Conservation (phyloP, 2,329 filamentous ascomycete species). For the Hypoxylon sp. region DNA sequence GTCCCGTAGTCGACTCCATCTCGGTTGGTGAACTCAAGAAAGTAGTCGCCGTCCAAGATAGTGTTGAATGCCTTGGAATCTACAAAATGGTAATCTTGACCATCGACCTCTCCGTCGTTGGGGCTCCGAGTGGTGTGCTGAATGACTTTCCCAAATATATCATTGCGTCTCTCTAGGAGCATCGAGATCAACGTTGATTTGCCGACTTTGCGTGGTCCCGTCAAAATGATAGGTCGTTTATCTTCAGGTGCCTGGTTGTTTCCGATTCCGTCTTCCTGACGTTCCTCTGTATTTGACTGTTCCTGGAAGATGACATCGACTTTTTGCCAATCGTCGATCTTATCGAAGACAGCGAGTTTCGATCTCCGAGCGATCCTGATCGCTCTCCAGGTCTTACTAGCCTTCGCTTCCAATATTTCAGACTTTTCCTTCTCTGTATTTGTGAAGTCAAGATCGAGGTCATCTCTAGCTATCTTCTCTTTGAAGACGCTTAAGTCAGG, state of each 20-base stretch:
- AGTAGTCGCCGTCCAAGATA: constrained; percentile 72
- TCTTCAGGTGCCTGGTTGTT: constrained; percentile 61
- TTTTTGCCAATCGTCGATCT: constrained; percentile 86
- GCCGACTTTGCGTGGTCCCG: constrained; percentile 73
- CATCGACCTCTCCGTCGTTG: constrained; percentile 66
- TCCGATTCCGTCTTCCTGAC: constrained; percentile 55
- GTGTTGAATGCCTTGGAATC: constrained; percentile 68
- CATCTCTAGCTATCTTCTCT: constrained; percentile 80
- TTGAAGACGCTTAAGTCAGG: constrained; percentile 81
- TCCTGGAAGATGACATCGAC: constrained; percentile 71
- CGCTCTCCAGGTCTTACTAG: constrained; percentile 92
- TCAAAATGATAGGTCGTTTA: constrained; percentile 74
- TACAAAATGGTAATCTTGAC: constrained; percentile 70
- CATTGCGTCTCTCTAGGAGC: constrained; percentile 74
- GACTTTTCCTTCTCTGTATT: constrained; percentile 72
- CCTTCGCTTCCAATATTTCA: constrained; percentile 77
- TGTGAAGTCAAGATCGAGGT: constrained; percentile 90
- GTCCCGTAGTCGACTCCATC: constrained; percentile 70
- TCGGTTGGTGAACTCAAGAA: constrained; percentile 69
- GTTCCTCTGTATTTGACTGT: constrained; percentile 51
- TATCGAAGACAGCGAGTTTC: constrained; percentile 85
- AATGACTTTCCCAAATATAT: constrained; percentile 73
- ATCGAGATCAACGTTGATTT: constrained; percentile 75
- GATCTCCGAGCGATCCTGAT: constrained; percentile 83
- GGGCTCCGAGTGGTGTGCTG: constrained; percentile 69